Evolutionary conservation across 2,329 filamentous ascomycete genomes (phyloP).

Genomic region (Monosporascus cannonballus): DNA sequence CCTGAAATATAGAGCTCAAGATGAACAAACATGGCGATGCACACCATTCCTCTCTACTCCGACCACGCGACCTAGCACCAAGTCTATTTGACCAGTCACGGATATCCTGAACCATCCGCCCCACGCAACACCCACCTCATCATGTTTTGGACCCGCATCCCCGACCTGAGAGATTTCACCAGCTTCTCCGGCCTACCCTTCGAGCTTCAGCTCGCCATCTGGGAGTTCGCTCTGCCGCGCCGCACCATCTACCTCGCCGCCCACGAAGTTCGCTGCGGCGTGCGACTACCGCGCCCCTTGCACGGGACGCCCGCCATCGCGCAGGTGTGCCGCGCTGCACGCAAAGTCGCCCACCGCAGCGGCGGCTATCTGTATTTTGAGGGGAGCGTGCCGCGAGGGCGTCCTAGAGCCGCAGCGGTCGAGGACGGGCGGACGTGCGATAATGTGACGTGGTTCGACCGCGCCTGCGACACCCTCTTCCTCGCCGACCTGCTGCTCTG

Average conservation of each 20-base stretch:
- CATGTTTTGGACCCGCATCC: neutral
- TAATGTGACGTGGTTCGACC: neutral
- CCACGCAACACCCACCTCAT: no score
- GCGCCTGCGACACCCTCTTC: neutral
- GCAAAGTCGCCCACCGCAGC: neutral
- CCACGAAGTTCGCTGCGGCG: neutral
- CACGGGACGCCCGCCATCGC: neutral
- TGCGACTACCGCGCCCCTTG: no score
- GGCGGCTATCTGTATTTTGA: neutral
- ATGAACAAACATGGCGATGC: no score
- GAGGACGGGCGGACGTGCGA: neutral
- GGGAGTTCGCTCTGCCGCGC: neutral
- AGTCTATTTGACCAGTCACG: no score
- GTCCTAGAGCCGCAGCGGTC: no score
- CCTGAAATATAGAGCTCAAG: no score
- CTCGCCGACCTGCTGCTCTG: neutral
- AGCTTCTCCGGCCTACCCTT: neutral
- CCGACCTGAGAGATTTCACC: neutral
- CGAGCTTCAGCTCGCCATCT: neutral
- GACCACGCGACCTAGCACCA: no score
- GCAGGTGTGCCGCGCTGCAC: neutral
- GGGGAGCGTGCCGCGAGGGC: no score
- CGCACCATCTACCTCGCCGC: neutral
- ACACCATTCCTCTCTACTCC: no score
- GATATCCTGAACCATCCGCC: no score